A percentile compares a stretch with the other conserved stretches of the same genome.
These are phyloP conservation scores for Bauhinia variegata DNA, from an alignment of 306 rosid species.

Conservation along the genomic window DNA sequence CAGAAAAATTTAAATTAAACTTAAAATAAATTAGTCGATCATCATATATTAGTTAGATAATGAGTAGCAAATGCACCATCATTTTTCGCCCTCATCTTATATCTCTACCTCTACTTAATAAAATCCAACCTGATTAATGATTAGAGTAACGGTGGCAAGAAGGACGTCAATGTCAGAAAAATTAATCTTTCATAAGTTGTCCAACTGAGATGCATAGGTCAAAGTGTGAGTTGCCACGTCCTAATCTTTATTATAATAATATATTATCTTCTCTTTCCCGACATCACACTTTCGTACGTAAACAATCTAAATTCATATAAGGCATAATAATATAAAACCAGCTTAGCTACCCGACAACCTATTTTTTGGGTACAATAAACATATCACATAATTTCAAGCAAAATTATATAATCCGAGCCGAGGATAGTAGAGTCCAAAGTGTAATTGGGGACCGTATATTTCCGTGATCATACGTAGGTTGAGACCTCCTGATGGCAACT, in stretches of 20 bases:
- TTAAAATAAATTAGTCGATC: not conserved
- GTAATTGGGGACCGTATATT: no score
- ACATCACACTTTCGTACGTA: constrained; percentile 23
- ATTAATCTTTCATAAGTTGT: constrained; percentile 5
- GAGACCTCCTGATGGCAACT: not conserved
- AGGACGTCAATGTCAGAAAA: constrained; percentile 9
- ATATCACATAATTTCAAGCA: constrained; percentile 21
- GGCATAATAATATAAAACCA: no score
- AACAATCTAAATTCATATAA: constrained; percentile 5
- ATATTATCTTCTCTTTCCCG: constrained; percentile 19
- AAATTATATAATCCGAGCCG: no score
- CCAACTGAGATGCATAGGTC: constrained; percentile 6
- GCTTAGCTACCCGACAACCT: no score
- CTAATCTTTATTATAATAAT: constrained; percentile 11
- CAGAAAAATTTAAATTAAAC: not conserved
- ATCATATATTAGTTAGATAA: no score
- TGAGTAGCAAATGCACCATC: not conserved
- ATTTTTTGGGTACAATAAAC: no score
- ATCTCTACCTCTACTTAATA: not conserved
- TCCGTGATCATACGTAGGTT: no score
- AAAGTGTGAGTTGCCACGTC: constrained; percentile 29
- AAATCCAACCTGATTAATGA: not conserved
- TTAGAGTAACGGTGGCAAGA: constrained; percentile 10
- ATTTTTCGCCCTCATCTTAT: no score
- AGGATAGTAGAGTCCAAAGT: no score